Evolutionary conservation across 2,329 filamentous ascomycete species (phyloP), one percentile per base, ranked within the genome.

Genomic region (Penicillium sp.): DNA sequence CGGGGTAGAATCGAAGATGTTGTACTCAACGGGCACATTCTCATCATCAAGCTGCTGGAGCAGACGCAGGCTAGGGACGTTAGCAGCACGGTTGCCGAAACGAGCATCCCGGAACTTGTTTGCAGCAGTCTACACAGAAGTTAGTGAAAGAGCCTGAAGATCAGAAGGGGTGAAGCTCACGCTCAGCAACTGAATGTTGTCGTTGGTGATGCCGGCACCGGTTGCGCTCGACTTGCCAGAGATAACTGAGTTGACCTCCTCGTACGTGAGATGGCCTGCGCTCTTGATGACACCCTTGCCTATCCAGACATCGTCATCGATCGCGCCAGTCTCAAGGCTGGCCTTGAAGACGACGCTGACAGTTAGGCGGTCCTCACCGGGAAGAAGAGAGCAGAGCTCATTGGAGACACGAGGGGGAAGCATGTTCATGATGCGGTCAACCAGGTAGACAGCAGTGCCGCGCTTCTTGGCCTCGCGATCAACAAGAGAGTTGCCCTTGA

Each of bases 381-480:
- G 90, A 47, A 83, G 81, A 55, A 99, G 79, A 52, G 92, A 94
- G 79, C 92, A 96, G 45, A 97, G 81, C 60, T 96, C 92, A 16
- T 85, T 83, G 7, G 91, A 88, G 56, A 99, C 79, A 74, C 90
- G 91, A 1, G 89, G 81, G 13, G 94, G 94, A 33, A 99, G 83
- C 81, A 99, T 86, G 65, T 79, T 92, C 80, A 83, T 92, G 79
- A 78, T 87, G 77, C 91, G 86, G 77, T 96, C 94, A 76, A 96
- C 88, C 57, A 99, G 81, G 68, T 97, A 95, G 22, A 99, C 94
- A 31, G 91, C 92, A 51, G 92, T 97, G 55, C 92, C 92, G 60
- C 94, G 90, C 81, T 97, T 99, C 83, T 94, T 96, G 10, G 94
- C 94, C 75, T 99, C 94, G 42, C 94, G 88, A 67, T 99, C 94